phyloP scores from a whole-genome alignment of 1,139 yeast genomes.

The Yamadazyma taylorii region DNA sequence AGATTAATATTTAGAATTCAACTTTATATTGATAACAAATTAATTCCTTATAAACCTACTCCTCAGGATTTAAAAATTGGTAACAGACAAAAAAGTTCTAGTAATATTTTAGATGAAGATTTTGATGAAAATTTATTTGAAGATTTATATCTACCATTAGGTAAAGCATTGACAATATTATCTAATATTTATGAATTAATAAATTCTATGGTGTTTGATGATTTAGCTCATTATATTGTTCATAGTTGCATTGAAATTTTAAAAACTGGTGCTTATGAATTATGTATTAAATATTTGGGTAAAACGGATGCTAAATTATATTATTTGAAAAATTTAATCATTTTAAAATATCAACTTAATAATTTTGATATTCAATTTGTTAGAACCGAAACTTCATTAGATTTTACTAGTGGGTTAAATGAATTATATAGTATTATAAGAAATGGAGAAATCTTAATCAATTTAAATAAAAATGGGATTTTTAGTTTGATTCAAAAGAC shows the following conservation, averaged over 20 bases:
- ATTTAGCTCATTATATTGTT: conserved; percentile 82
- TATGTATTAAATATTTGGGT: conserved; percentile 38
- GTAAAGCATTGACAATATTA: conserved; percentile 66
- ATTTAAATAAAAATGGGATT: conserved; percentile 40
- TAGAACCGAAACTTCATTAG: conserved; percentile 71
- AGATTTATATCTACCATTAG: conserved; percentile 72
- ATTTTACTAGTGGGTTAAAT: conserved; percentile 70
- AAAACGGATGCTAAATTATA: conserved; percentile 63
- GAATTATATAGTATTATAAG: conserved; percentile 53
- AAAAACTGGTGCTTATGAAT: conserved; percentile 52
- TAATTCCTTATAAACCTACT: conserved; percentile 65
- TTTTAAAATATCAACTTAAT: conserved; percentile 68
- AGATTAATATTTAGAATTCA: conserved; percentile 79
- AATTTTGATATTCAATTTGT: conserved; percentile 80
- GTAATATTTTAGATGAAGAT: conserved; percentile 30
- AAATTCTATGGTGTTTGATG: conserved; percentile 78
- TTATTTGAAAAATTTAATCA: conserved; percentile 68
- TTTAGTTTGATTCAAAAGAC: conserved; percentile 64
- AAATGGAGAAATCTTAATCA: conserved; percentile 34
- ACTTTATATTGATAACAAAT: conserved; percentile 64
- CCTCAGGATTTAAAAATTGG: conserved; percentile 64
- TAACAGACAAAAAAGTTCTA: conserved; percentile 39
- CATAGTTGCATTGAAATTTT: conserved; percentile 68
- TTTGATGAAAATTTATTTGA: conserved; percentile 43
- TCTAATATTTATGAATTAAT: conserved; percentile 81